Base-by-base conservation (phyloP, 306 rosid genomes). In the Castanea crenata region DNA sequence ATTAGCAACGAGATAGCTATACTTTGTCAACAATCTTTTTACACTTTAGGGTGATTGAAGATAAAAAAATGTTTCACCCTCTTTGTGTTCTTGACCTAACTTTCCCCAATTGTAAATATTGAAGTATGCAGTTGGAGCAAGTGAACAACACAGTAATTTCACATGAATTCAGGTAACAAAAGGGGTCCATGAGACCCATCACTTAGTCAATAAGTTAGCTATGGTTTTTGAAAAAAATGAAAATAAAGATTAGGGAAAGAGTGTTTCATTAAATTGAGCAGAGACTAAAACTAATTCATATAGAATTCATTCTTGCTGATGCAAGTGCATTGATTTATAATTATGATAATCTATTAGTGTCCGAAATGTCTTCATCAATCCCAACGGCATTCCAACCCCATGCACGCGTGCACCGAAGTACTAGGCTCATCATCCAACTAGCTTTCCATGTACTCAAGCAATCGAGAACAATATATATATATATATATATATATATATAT, bases 61-160 rank as follows among this genome's bases (percentile, higher is more conserved):
- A 41, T 71, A 67, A 73, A 76, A 21, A 78, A 75, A 75, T 11
- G 65, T 13, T 55, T 76, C 81, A 89, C 78, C 74, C 79, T 38
- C 78, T 82, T 74, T 51, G 75, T 74, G 90, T 69, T 31, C 14
- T 85, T 78, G 2, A 79, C 78, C 91, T 82, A 84, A 75, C 78
- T 72, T 67, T 64, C 74, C 25, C 69, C 32, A 63, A 9, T 6
- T 15, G 1, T 49, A 20, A 11, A 13, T 65, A 20, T 31, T 21
- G 29, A n/a, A 56, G 13, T 57, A 38, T 59, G 0, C 14, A 65
- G 8, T 41, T 9, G 54, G 4, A 57, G 44, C 57, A 32, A 65
- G 23, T 65, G 71, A 65, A 18, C 14, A 34, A 32, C 49, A 3
- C 49, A 31, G 23, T 3, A 32, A 32, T 65, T 65, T 20, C 14